phyloP scores from a whole-genome alignment of 129 eudicot species.

The Helianthus tuberosus region DNA sequence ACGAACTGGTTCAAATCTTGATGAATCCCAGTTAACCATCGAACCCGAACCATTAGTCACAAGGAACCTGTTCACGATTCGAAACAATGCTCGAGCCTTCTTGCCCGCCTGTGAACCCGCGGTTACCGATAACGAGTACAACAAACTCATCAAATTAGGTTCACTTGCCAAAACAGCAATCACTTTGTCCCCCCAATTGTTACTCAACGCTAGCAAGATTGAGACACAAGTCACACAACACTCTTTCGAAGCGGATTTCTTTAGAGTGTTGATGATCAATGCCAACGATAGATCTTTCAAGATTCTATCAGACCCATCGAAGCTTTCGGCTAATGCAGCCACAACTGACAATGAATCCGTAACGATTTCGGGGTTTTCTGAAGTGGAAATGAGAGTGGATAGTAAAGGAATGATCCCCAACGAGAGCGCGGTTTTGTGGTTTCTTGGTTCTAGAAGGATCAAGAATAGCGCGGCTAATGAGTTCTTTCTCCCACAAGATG shows the following conservation, averaged over 20 bases:
- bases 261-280: constrained; percentile 28
- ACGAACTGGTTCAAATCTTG: constrained; percentile 47
- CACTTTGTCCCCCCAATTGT: constrained; percentile 65
- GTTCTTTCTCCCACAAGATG: constrained; percentile 66
- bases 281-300: constrained; percentile 42
- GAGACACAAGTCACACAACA: constrained; percentile 53
- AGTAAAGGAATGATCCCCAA: constrained; percentile 59
- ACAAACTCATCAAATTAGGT: constrained; percentile 41
- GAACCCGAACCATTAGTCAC: constrained; percentile 55
- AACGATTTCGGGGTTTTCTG: constrained; percentile 54
- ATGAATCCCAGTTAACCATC: constrained; percentile 40
- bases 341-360: constrained; percentile 71
- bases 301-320: constrained; percentile 60
- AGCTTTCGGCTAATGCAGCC: constrained; percentile 60
- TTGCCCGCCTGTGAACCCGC: constrained; percentile 53
- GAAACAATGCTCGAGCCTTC: constrained; percentile 61
- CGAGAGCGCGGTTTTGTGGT: constrained; percentile 49
- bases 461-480: constrained; percentile 70
- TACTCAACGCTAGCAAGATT: constrained; percentile 56
- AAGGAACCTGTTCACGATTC: constrained; percentile 54
- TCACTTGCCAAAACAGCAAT: constrained; percentile 55
- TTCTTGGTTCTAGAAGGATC: constrained; percentile 55
- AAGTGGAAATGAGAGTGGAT: constrained; percentile 38
- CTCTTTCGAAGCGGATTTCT: constrained; percentile 54
- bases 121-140: constrained; percentile 51